phyloP scores from a whole-genome alignment of 148 eudicot species.

The Heliamphora exappendiculata region DNA sequence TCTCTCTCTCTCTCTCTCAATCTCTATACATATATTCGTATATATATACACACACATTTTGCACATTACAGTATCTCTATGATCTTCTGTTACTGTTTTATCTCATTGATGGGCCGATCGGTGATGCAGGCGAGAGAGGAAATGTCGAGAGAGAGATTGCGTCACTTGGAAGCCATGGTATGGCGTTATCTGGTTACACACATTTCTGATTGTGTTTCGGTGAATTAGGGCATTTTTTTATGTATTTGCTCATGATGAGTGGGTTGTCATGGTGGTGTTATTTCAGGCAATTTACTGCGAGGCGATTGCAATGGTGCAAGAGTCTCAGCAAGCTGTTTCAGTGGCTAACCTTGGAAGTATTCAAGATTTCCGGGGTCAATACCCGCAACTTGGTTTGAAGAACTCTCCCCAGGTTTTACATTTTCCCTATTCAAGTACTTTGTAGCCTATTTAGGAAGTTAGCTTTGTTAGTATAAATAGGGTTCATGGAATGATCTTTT shows the following conservation, averaged over 20 bases:
- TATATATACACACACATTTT: neutral
- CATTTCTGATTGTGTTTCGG: neutral
- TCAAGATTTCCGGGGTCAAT: slow-evolving; percentile 55
- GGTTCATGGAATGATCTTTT: too few relatives aligned
- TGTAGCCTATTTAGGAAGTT: neutral
- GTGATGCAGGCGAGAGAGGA: slow-evolving; percentile 85
- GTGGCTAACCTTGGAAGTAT: slow-evolving; percentile 63
- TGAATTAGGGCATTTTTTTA: neutral
- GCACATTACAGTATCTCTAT: too few relatives aligned
- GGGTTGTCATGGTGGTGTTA: neutral
- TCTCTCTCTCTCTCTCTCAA: neutral
- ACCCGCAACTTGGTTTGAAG: slow-evolving; percentile 73
- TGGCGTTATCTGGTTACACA: neutral
- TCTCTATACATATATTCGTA: neutral
- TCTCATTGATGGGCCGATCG: neutral
- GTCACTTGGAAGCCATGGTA: slow-evolving; percentile 95
- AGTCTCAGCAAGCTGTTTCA: slow-evolving; percentile 77
- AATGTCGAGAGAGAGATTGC: slow-evolving; percentile 89
- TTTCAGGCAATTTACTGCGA: slow-evolving; percentile 78
- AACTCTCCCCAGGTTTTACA: slow-evolving; percentile 82
- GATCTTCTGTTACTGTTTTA: neutral
- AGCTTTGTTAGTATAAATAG: neutral
- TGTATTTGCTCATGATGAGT: neutral
- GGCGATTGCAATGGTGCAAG: slow-evolving; percentile 87
- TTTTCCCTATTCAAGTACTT: too few relatives aligned